Percentiles rank a stretch among this genome's conserved stretches.
These are phyloP conservation scores for Trypanosoma platydactyli DNA, from an alignment of 208 protist species.

Conservation along the genomic window DNA sequence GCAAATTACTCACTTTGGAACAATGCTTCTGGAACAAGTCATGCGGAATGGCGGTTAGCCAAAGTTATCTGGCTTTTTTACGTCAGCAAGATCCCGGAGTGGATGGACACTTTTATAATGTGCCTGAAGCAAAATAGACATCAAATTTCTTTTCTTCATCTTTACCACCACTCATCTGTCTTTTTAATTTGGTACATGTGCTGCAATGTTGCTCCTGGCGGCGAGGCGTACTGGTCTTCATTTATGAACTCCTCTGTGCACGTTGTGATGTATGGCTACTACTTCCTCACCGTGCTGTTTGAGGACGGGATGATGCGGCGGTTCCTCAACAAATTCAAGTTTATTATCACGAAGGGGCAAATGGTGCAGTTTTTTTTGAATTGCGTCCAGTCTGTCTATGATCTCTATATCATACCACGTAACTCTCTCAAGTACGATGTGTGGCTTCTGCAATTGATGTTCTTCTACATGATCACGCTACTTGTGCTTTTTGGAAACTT, in stretches of 20 bases:
- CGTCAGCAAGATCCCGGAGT: constrained; percentile 76
- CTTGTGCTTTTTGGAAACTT: constrained; percentile 79
- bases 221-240: constrained; percentile 81
- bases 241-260: constrained; percentile 81
- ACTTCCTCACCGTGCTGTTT: constrained; percentile 73
- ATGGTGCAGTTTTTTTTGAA: constrained; percentile 76
- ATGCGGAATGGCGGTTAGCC: constrained; percentile 54
- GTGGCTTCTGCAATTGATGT: constrained; percentile 51
- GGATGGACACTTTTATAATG: constrained; percentile 78
- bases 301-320: constrained; percentile 46
- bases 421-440: constrained; percentile 50
- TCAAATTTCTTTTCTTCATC: constrained; percentile 78
- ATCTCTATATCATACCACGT: constrained; percentile 54
- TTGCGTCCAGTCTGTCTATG: constrained; percentile 69
- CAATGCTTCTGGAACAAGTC: constrained; percentile 46
- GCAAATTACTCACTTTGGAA: constrained; percentile 74
- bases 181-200: constrained; percentile 77
- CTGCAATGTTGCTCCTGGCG: constrained; percentile 44
- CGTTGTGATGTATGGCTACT: constrained; percentile 86
- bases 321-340: constrained; percentile 68
- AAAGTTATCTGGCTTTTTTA: constrained; percentile 82
- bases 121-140: constrained; percentile 74
- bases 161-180: constrained; percentile 82
- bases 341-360: constrained; percentile 77
- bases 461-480: constrained; percentile 82